These are phyloP conservation scores for Calonectria honghensis DNA, from an alignment of 2,329 filamentous ascomycete species.

Conservation along the genomic window DNA sequence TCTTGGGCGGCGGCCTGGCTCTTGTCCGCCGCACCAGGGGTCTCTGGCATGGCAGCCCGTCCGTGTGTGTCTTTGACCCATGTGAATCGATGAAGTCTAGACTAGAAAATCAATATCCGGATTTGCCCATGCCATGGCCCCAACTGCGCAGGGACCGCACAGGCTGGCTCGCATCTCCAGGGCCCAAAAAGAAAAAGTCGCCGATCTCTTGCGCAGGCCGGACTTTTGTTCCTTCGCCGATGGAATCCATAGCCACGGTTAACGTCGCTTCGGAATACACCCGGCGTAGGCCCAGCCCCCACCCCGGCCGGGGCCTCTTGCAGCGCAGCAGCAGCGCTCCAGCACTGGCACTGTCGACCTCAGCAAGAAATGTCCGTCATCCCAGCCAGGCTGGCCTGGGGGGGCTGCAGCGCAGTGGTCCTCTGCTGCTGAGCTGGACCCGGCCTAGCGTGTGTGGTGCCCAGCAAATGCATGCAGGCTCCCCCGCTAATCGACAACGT, in stretches of 20 bases:
- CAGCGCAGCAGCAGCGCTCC: neutral
- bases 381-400: slow-evolving; percentile 3
- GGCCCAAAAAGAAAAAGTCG: slow-evolving; percentile 32
- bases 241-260: slow-evolving; percentile 34
- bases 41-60: slow-evolving; percentile 19
- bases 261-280: slow-evolving; percentile 39
- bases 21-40: slow-evolving; percentile 8
- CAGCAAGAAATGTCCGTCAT: slow-evolving; percentile 28
- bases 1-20: neutral
- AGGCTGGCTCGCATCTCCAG: neutral
- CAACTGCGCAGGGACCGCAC: neutral
- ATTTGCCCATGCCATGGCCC: slow-evolving; percentile 10
- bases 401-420: neutral
- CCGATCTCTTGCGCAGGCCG: slow-evolving; percentile 41
- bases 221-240: slow-evolving; percentile 42
- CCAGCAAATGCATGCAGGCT: slow-evolving; percentile 30
- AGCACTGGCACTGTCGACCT: neutral
- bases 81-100: slow-evolving; percentile 9
- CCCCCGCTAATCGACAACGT: slow-evolving; percentile 35
- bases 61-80: neutral
- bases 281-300: slow-evolving; percentile 44
- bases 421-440: neutral
- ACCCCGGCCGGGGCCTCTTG: neutral
- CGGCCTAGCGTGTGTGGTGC: neutral
- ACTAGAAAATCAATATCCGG: slow-evolving; percentile 42